Evolutionary conservation across 106 monocot species (phyloP).

Genomic region (Gastrodia elata): DNA sequence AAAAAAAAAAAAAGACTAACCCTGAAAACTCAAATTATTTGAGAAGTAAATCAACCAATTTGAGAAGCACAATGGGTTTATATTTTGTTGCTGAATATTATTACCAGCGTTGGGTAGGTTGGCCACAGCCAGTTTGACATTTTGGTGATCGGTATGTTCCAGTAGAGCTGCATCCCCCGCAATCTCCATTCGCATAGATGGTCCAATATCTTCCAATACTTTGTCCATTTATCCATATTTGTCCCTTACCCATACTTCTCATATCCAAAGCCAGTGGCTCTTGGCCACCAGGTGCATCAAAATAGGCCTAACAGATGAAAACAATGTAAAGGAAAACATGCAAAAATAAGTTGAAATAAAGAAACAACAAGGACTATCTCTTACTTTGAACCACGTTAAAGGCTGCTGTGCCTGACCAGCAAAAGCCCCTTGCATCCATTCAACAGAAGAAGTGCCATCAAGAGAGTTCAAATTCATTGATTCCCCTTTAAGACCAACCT

Average conservation of each 20-base stretch:
- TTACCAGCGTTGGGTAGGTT: slow-evolving; percentile 94
- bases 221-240: slow-evolving; percentile 90
- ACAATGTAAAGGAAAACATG: background rate
- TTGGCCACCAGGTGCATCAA: slow-evolving; percentile 79
- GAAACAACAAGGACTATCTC: background rate
- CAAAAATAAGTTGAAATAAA: background rate
- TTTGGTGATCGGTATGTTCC: slow-evolving; percentile 65
- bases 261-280: slow-evolving; percentile 91
- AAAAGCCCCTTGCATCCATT: slow-evolving; percentile 79
- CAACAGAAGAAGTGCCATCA: slow-evolving; percentile 66
- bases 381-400: slow-evolving; percentile 87
- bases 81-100: slow-evolving; percentile 2
- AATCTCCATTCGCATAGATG: slow-evolving; percentile 49
- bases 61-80: background rate
- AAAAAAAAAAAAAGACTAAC: background rate
- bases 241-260: slow-evolving; percentile 97
- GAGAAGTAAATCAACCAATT: background rate
- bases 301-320: slow-evolving; percentile 50
- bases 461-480: slow-evolving; percentile 80
- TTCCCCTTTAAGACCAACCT: slow-evolving; percentile 90
- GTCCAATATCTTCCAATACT: slow-evolving; percentile 95
- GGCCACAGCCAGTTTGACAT: slow-evolving; percentile 77
- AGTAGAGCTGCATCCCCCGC: slow-evolving; percentile 55
- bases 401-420: slow-evolving; percentile 56
- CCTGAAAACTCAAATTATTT: background rate